Conservation (phyloP, 371 early-diverging fungal genomes). For the Mortierella sp. region DNA sequence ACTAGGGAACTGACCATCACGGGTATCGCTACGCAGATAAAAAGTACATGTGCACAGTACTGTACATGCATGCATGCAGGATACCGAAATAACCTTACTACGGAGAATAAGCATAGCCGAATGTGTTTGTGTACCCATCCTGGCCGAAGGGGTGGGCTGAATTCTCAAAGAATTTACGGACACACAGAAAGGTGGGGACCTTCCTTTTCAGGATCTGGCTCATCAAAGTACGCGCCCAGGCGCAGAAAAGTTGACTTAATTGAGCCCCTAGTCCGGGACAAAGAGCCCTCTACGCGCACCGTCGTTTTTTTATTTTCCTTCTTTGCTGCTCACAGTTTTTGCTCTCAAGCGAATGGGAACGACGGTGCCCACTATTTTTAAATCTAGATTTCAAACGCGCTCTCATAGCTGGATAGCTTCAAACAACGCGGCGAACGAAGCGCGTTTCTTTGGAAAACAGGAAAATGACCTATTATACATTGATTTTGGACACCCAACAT, state of each 20-base stretch:
- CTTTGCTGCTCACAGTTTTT: background rate
- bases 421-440: background rate
- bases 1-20: too few species aligned
- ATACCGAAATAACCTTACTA: background rate
- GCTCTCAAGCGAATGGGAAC: too few species aligned
- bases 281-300: background rate
- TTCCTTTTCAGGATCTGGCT: slow-evolving; percentile 11
- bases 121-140: slow-evolving; percentile 1
- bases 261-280: slow-evolving; percentile 1
- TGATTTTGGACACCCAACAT: background rate
- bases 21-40: too few species aligned
- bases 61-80: background rate
- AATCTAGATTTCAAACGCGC: background rate
- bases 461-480: background rate
- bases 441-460: background rate
- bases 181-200: slow-evolving; percentile 20
- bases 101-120: slow-evolving; percentile 25
- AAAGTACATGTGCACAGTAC: background rate
- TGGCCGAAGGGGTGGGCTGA: too few species aligned
- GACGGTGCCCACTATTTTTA: background rate
- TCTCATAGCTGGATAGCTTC: background rate
- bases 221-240: background rate
- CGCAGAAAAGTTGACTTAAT: background rate
- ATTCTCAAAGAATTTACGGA: background rate
- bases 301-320: background rate